Conservation (phyloP, 2,329 filamentous ascomycete species). For the Cercospora berteroae region DNA sequence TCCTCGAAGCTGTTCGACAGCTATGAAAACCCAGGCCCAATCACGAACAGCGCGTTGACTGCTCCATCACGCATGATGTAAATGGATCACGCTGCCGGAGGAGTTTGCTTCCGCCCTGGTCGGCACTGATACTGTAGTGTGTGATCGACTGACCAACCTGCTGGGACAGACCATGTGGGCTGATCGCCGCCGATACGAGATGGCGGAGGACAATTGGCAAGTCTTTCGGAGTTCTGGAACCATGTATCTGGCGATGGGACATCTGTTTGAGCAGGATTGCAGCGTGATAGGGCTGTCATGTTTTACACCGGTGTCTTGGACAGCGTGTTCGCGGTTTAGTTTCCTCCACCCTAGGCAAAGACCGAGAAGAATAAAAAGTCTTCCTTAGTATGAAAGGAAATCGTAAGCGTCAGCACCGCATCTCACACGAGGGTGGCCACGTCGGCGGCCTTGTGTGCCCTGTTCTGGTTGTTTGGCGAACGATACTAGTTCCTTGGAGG, state of each 20-base stretch:
- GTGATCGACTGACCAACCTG: not conserved
- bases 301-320: conserved; percentile 5
- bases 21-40: not conserved
- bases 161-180: not conserved
- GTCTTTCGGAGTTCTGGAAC: not conserved
- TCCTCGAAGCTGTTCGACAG: conserved; percentile 13
- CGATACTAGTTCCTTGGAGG: conserved; percentile 7
- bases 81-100: not conserved
- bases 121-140: not conserved
- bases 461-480: conserved; percentile 8
- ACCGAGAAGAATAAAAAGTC: not conserved
- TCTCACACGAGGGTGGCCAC: not conserved
- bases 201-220: not conserved
- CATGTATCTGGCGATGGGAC: not conserved
- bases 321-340: not conserved
- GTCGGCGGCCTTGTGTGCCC: conserved; percentile 4
- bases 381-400: not conserved
- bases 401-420: not conserved
- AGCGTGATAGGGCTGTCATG: not conserved
- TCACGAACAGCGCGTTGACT: not conserved
- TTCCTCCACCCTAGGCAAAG: not conserved
- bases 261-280: not conserved
- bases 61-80: not conserved
- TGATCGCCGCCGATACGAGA: not conserved
- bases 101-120: not conserved